Evolutionary conservation across 2,329 filamentous ascomycete species (phyloP).

Genomic region (Pseudogymnoascus sp.): DNA sequence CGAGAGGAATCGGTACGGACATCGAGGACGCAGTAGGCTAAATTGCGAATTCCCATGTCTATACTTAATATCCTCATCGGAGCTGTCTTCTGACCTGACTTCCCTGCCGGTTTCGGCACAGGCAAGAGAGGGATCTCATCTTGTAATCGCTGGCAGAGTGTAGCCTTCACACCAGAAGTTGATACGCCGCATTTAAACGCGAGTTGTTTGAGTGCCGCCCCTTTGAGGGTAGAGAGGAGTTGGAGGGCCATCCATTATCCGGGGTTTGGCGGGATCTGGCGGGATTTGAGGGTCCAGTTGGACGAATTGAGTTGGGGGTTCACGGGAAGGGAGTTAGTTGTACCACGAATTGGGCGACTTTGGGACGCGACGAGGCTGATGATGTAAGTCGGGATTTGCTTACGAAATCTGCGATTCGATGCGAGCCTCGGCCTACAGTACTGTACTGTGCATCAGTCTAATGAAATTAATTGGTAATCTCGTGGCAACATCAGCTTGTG

Average conservation of each 20-base stretch:
- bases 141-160: slow-evolving; percentile 44
- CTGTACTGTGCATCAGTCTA: neutral
- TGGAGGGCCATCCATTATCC: slow-evolving; percentile 26
- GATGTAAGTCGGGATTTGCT: slow-evolving; percentile 1
- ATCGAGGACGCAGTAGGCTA: slow-evolving; percentile 62
- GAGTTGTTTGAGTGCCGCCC: slow-evolving; percentile 47
- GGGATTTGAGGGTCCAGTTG: neutral
- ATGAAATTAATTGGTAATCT: neutral
- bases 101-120: neutral
- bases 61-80: slow-evolving; percentile 60
- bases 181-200: slow-evolving; percentile 54
- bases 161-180: slow-evolving; percentile 50
- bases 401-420: neutral
- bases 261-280: slow-evolving; percentile 2
- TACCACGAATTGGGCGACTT: neutral
- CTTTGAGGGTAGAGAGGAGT: slow-evolving; percentile 36
- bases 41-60: slow-evolving; percentile 76
- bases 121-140: slow-evolving; percentile 26
- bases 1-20: slow-evolving; percentile 16
- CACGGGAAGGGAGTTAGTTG: neutral
- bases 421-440: neutral
- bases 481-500: neutral
- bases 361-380: neutral
- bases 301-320: neutral
- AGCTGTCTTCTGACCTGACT: neutral